Evolutionary conservation across 768 basidiomycete genomes (phyloP).

Genomic region (Tylopilus plumbeoviolaceoides): DNA sequence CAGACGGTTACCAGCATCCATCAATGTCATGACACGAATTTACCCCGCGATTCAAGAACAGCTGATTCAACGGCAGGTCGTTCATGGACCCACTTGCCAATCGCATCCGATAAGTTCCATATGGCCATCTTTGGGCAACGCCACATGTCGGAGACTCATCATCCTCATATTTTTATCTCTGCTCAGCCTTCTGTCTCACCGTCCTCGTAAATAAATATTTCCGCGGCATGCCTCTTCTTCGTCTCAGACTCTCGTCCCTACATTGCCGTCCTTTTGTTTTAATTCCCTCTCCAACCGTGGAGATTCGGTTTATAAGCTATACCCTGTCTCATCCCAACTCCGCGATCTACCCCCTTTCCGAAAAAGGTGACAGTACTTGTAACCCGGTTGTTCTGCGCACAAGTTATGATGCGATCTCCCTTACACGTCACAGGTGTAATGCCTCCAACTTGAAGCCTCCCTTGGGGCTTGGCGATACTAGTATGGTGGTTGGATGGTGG

Average conservation of each 20-base stretch:
- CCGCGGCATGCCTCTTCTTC: background rate
- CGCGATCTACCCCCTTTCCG: background rate
- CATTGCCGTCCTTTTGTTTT: background rate
- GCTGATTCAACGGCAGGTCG: too few species aligned
- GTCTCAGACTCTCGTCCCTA: background rate
- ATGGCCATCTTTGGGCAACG: conserved; percentile 16
- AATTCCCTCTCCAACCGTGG: background rate
- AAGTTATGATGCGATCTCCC: too few species aligned
- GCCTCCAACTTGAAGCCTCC: too few species aligned
- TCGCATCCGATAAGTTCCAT: conserved; percentile 4
- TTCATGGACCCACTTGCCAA: background rate
- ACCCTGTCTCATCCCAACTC: background rate
- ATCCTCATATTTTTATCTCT: conserved; percentile 8
- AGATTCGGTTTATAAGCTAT: background rate
- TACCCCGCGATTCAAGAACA: background rate
- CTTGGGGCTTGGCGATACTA: too few species aligned
- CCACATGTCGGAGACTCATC: conserved; percentile 3
- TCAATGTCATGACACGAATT: background rate
- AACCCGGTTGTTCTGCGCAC: too few species aligned
- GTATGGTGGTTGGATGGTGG: too few species aligned
- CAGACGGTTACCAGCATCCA: background rate
- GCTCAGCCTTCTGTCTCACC: background rate
- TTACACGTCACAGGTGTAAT: too few species aligned
- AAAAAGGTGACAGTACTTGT: background rate
- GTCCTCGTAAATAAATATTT: background rate